Percentiles rank a stretch among this genome's conserved stretches.
These are phyloP conservation scores for Prunus campanulata DNA, from an alignment of 306 rosid species.

Conservation along the genomic window DNA sequence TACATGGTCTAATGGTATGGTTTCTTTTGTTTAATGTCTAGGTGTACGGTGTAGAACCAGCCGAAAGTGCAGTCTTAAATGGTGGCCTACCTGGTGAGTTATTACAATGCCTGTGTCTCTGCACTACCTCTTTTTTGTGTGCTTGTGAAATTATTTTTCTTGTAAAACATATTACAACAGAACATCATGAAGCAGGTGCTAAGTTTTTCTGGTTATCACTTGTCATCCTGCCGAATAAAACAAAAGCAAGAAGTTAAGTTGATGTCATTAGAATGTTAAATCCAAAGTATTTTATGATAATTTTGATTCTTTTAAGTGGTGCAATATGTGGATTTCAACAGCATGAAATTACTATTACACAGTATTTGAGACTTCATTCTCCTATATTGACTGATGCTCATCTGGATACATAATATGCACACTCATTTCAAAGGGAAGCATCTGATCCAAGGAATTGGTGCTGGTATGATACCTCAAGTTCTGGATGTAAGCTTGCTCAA, in stretches of 20 bases:
- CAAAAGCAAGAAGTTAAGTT: not conserved
- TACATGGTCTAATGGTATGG: slow-evolving; percentile 3
- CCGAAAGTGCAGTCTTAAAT: slow-evolving; percentile 70
- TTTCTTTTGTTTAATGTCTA: slow-evolving; percentile 8
- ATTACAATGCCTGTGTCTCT: not conserved
- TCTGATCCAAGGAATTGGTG: slow-evolving; percentile 75
- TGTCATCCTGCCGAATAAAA: too few species aligned
- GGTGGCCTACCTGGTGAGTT: slow-evolving; percentile 75
- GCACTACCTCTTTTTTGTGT: not conserved
- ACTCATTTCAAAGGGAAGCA: slow-evolving; percentile 52
- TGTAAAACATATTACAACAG: not conserved
- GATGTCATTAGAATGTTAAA: not conserved
- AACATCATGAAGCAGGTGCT: not conserved
- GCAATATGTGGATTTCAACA: not conserved
- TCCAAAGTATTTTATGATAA: not conserved
- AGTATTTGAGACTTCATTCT: not conserved
- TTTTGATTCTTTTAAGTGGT: not conserved
- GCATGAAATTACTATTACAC: not conserved
- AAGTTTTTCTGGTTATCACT: not conserved
- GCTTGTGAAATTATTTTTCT: not conserved
- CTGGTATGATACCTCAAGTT: slow-evolving; percentile 51
- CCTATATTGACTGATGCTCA: not conserved
- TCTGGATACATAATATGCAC: not conserved
- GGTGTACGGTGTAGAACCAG: slow-evolving; percentile 82
- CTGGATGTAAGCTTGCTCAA: slow-evolving; percentile 57